Evolutionary conservation across 441 rosid genomes (phyloP), one percentile per base, ranked within the genome.

Genomic region (Erodium moschatum): DNA sequence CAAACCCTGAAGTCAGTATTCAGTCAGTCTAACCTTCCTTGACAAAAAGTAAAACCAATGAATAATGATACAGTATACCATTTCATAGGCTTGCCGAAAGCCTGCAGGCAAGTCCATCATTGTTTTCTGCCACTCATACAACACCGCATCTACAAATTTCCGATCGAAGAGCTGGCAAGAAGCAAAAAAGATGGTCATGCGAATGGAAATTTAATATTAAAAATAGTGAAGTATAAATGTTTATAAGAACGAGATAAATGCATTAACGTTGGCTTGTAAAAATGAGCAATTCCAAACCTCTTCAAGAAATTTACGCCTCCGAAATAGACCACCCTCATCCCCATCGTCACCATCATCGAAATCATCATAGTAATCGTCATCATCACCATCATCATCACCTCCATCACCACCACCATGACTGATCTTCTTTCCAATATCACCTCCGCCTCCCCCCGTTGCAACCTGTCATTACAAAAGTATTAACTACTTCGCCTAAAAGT

Each of bases 41-140:
- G 67, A 71, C 44, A 65, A 71, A 58, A 71, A 48, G 12, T 67
- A 19, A 69, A 12, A 33, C 68, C 60, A 70, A 20, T 65, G 65
- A 66, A 35, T 35, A 35, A 29, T 29, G 31, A 2, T 50, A 60
- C 63, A 56, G 24, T 42, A n/a, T 11, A 91, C 98, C 98, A 94
- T 94, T 81, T 94, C 97, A 79, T 86, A 91, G 18, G 98, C 94
- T 86, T 91, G 98, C 63, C 96, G 93, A 63, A 94, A 85, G 8
- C 98, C 98, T 68, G 96, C 92, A 78, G 98, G 98, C 76, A 94
- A 78, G 78, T 94, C 97, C 85, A 88, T 80, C 93, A 94, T 85
- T 9, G 98, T 89, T 75, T 85, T 91, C 73, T 91, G 96, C 98
- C 98, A 94, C 75, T 94, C 98, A 46, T 89, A 91, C 79, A 94